Percentiles rank a stretch among this genome's conserved stretches.
These are phyloP conservation scores for Lactarius hengduanensis DNA, from an alignment of 768 basidiomycete species.

Conservation along the genomic window DNA sequence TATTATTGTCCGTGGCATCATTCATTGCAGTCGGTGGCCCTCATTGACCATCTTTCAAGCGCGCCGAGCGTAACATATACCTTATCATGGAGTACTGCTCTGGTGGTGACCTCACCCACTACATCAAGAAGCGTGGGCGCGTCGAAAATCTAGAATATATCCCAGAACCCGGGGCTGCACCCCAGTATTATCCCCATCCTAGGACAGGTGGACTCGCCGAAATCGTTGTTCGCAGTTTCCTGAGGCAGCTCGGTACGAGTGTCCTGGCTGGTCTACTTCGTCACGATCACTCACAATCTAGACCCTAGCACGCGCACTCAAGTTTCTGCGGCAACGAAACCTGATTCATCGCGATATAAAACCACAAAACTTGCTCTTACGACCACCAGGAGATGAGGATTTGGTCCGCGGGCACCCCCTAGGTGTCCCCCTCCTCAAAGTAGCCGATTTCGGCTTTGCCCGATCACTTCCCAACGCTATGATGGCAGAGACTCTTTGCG, in stretches of 20 bases:
- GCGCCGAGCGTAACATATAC: constrained; percentile 78
- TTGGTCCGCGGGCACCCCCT: constrained; percentile 84
- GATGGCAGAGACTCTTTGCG: constrained; percentile 97
- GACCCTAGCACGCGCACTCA: constrained; percentile 83
- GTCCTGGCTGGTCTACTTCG: constrained; percentile 1
- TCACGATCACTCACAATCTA: neutral
- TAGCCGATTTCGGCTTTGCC: constrained; percentile 98
- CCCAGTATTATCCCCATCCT: constrained; percentile 90
- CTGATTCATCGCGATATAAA: constrained; percentile 98
- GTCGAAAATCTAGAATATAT: constrained; percentile 85
- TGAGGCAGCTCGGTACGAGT: constrained; percentile 79
- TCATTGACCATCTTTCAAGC: constrained; percentile 35
- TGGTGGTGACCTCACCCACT: constrained; percentile 93
- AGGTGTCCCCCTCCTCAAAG: constrained; percentile 92
- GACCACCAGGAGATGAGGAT: constrained; percentile 76
- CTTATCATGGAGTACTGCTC: constrained; percentile 98
- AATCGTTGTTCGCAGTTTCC: constrained; percentile 86
- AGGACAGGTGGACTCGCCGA: constrained; percentile 87
- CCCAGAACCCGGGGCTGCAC: constrained; percentile 63
- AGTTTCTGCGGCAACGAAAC: constrained; percentile 84
- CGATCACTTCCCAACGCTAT: constrained; percentile 86
- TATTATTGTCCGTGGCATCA: constrained; percentile 65
- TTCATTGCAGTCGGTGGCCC: neutral
- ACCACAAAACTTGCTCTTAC: constrained; percentile 94
- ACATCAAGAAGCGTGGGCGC: constrained; percentile 96